Conservation (phyloP, 2,329 filamentous ascomycete genomes). For the Xylariaceae sp. region DNA sequence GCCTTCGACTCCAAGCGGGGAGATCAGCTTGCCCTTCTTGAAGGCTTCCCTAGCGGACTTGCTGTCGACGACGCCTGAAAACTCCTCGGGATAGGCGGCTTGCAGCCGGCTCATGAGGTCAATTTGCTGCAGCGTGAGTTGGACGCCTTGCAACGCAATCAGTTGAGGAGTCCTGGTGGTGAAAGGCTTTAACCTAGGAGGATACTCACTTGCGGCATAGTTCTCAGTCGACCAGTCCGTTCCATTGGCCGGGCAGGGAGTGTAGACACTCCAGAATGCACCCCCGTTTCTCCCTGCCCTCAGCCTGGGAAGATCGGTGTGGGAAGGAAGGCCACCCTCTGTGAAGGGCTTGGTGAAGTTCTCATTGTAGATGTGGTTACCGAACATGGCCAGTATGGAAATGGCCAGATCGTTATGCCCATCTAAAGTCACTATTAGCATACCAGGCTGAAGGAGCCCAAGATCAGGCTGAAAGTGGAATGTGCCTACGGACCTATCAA, state of each 20-base stretch:
- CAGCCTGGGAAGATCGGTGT: slow-evolving; percentile 77
- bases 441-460: too few relatives aligned
- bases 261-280: slow-evolving; percentile 89
- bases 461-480: too few relatives aligned
- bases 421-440: slow-evolving; percentile 46
- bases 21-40: slow-evolving; percentile 60
- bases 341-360: slow-evolving; percentile 73
- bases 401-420: slow-evolving; percentile 87
- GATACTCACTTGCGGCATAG: slow-evolving; percentile 58
- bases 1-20: slow-evolving; percentile 76
- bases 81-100: slow-evolving; percentile 43
- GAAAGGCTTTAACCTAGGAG: not conserved
- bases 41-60: slow-evolving; percentile 58
- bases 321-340: slow-evolving; percentile 58
- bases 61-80: slow-evolving; percentile 60
- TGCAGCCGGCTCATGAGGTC: slow-evolving; percentile 58
- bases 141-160: slow-evolving; percentile 48
- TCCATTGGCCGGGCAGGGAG: slow-evolving; percentile 67
- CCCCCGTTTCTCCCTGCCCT: slow-evolving; percentile 68
- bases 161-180: slow-evolving; percentile 4
- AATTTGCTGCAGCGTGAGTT: slow-evolving; percentile 60
- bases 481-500: slow-evolving; percentile 44
- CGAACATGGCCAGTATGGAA: slow-evolving; percentile 57
- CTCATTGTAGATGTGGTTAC: slow-evolving; percentile 71
- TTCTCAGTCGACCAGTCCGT: slow-evolving; percentile 68